Evolutionary conservation across 2,329 filamentous ascomycete genomes (phyloP).

Genomic region (Aspergillus niger): DNA sequence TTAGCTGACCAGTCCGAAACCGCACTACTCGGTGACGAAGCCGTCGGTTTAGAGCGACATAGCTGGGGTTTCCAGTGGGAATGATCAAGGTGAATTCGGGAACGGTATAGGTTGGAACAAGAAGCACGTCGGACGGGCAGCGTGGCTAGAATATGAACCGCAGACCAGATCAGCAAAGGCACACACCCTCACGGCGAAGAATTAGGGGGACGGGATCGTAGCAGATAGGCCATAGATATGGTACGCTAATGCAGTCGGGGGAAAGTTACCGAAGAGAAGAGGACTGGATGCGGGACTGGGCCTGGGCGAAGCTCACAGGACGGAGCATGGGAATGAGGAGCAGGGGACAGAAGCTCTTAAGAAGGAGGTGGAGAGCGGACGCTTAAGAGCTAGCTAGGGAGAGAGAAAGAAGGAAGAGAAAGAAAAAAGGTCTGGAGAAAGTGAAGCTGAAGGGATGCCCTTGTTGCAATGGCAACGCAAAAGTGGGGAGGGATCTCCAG

Average conservation of each 20-base stretch:
- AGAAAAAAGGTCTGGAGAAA: constrained; percentile 33
- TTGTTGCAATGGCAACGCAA: constrained; percentile 47
- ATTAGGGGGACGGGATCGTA: constrained; percentile 10
- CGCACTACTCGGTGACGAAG: constrained; percentile 20
- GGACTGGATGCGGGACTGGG: constrained; percentile 13
- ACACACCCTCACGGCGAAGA: constrained; percentile 4
- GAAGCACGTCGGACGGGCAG: constrained; percentile 14
- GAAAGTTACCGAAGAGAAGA: constrained; percentile 25
- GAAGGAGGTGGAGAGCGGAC: constrained; percentile 18
- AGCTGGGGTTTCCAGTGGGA: constrained; percentile 17
- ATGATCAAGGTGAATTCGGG: constrained; percentile 11
- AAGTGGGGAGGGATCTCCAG: constrained; percentile 45
- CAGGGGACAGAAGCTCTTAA: constrained; percentile 21
- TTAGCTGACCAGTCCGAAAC: constrained; percentile 27
- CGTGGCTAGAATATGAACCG: constrained; percentile 15
- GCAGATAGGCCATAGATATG: constrained; percentile 9
- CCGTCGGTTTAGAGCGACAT: constrained; percentile 33
- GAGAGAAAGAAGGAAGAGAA: constrained; percentile 27
- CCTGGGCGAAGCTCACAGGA: constrained; percentile 15
- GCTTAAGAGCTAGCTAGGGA: constrained; percentile 13
- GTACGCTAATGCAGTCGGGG: constrained; percentile 25
- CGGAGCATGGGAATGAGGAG: constrained; percentile 24
- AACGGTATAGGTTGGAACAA: constrained; percentile 13
- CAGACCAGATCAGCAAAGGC: constrained; percentile 16
- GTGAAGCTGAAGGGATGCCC: constrained; percentile 44